Conservation (phyloP, 139 green algal genomes). For the Raphidocelis subcapitata region DNA sequence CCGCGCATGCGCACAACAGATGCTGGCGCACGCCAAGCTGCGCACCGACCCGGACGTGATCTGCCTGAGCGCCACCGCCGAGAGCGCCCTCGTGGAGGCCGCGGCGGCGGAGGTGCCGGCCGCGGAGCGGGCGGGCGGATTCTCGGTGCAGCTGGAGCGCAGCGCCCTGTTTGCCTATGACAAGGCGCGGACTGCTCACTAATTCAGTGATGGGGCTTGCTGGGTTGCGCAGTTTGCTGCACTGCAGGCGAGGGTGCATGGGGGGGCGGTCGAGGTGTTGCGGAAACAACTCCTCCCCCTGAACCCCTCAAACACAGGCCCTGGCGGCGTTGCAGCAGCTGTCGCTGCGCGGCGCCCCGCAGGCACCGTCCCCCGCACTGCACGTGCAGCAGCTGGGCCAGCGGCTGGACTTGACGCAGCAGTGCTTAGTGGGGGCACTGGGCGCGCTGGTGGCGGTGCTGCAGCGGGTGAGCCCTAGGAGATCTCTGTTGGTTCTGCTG, state of each 20-base stretch:
- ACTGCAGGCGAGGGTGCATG: too few relatives aligned
- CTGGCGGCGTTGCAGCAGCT: background rate
- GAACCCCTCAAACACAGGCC: too few relatives aligned
- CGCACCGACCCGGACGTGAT: slow-evolving; percentile 50
- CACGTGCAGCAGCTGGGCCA: slow-evolving; percentile 9
- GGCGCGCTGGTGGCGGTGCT: slow-evolving; percentile 58
- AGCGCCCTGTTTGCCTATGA: slow-evolving; percentile 27
- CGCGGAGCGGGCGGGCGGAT: background rate
- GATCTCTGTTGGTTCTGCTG: background rate
- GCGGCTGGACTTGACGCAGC: slow-evolving; percentile 8
- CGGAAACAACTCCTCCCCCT: too few relatives aligned
- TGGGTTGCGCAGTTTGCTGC: background rate
- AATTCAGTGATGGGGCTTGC: background rate
- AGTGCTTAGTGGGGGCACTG: slow-evolving; percentile 37
- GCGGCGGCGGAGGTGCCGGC: background rate
- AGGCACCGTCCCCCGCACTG: background rate
- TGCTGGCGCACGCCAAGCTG: slow-evolving; percentile 66
- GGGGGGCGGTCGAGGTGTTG: too few relatives aligned
- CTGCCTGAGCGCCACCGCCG: slow-evolving; percentile 49
- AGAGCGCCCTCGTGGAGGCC: slow-evolving; percentile 37
- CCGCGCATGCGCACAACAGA: too few relatives aligned
- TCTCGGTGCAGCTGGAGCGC: slow-evolving; percentile 19
- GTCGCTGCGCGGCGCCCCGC: background rate
- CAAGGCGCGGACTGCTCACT: background rate
- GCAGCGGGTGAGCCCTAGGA: slow-evolving; percentile 25